Conservation (phyloP, 1,284 basidiomycete species). For the Trichosporon ovoides region DNA sequence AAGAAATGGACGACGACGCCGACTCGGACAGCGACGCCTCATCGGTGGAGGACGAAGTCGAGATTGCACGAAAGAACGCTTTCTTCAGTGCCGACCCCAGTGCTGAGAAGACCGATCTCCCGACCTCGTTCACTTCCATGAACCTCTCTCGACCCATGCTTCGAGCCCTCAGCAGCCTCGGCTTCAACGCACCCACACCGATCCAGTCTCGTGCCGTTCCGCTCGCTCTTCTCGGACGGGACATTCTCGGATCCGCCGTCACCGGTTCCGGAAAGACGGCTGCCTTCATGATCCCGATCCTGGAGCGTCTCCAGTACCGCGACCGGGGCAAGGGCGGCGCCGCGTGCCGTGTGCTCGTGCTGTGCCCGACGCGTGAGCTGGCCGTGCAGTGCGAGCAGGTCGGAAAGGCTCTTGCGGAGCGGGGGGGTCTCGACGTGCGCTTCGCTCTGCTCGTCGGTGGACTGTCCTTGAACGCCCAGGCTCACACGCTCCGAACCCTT, state of each 20-base stretch:
- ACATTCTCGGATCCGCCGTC: constrained; percentile 89
- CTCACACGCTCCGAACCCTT: constrained; percentile 71
- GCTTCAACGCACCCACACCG: constrained; percentile 82
- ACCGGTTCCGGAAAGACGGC: constrained; percentile 97
- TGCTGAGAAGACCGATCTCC: constrained; percentile 45
- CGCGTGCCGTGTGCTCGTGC: constrained; percentile 86
- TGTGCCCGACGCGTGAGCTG: constrained; percentile 89
- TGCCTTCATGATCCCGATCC: constrained; percentile 88
- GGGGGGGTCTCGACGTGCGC: constrained; percentile 74
- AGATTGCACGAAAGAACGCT: constrained; percentile 73
- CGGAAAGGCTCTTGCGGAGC: constrained; percentile 67
- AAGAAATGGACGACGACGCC: constrained; percentile 28
- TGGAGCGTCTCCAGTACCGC: constrained; percentile 84
- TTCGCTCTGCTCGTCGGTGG: constrained; percentile 90
- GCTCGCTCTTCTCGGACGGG: constrained; percentile 85
- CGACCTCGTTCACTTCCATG: constrained; percentile 73
- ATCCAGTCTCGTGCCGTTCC: constrained; percentile 92
- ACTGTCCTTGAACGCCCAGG: constrained; percentile 84
- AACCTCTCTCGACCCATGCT: constrained; percentile 83
- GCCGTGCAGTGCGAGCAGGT: constrained; percentile 93
- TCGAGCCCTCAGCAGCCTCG: constrained; percentile 74
- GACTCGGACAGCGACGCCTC: constrained; percentile 41
- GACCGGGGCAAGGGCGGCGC: constrained; percentile 75
- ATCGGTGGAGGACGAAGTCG: constrained; percentile 61
- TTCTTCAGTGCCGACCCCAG: constrained; percentile 63